Evolutionary conservation across 1,284 basidiomycete species (phyloP).

Genomic region (Ganoderma multipileum): DNA sequence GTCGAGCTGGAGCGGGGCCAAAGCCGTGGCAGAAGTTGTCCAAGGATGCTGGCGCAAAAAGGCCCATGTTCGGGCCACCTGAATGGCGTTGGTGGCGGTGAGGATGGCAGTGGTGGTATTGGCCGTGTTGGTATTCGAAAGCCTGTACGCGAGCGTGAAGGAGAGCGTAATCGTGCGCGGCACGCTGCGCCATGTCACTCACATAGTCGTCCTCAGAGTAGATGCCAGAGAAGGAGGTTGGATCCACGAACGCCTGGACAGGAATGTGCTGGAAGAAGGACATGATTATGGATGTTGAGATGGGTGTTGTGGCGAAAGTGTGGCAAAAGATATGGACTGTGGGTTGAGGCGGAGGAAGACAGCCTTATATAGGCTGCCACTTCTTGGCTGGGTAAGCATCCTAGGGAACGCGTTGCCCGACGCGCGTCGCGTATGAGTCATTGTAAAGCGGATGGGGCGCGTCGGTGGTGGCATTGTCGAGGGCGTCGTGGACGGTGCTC

Average conservation of each 20-base stretch:
- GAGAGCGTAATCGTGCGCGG: slow-evolving; percentile 29
- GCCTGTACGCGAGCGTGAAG: slow-evolving; percentile 29
- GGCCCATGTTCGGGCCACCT: no score
- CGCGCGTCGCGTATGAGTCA: slow-evolving; percentile 30
- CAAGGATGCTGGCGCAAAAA: background rate
- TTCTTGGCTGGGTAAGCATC: slow-evolving; percentile 19
- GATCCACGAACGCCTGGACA: slow-evolving; percentile 13
- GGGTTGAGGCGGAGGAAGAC: background rate
- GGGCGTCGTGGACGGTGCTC: background rate
- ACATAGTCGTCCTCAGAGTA: slow-evolving; percentile 23
- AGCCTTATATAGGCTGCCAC: slow-evolving; percentile 19
- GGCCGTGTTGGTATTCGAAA: slow-evolving; percentile 17
- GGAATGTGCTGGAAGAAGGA: slow-evolving; percentile 30
- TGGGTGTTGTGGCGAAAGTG: slow-evolving; percentile 10
- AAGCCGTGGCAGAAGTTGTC: background rate
- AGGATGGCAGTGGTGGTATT: slow-evolving; percentile 4
- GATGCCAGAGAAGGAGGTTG: background rate
- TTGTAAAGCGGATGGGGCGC: background rate
- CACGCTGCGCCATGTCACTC: slow-evolving; percentile 25
- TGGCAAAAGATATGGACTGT: background rate
- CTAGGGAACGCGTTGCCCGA: slow-evolving; percentile 23
- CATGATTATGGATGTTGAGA: slow-evolving; percentile 25
- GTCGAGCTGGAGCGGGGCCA: background rate
- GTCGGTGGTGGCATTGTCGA: background rate
- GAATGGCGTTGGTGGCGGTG: background rate